Conservation (phyloP, 768 basidiomycete species). For the Butyriboletus loyo region DNA sequence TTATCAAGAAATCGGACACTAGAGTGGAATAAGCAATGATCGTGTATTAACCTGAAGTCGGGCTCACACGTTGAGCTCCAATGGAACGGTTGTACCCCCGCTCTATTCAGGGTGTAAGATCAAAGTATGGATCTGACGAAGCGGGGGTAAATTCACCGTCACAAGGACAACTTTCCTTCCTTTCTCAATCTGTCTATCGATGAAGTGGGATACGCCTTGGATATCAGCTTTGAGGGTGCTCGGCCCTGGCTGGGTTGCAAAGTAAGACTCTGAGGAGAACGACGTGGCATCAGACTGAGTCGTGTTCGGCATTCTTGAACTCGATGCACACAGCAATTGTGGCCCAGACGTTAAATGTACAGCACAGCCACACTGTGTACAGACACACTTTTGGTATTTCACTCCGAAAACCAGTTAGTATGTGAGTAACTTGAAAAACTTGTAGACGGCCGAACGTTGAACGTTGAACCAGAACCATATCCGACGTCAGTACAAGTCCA, state of each 20-base stretch:
- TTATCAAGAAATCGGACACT: conserved; percentile 99
- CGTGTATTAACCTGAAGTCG: conserved; percentile 1
- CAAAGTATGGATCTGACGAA: conserved; percentile 1
- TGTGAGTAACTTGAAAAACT: too few relatives aligned
- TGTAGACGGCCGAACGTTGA: too few relatives aligned
- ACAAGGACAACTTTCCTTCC: conserved; percentile 86
- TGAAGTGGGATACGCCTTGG: conserved; percentile 61
- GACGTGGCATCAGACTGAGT: conserved; percentile 14
- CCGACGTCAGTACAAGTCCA: too few relatives aligned
- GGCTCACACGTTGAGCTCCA: conserved; percentile 98
- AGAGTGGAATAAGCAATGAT: conserved; percentile 19
- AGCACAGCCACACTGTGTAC: conserved; percentile 23
- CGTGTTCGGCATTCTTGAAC: conserved; percentile 16
- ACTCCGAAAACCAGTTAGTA: too few relatives aligned
- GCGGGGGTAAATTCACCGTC: conserved; percentile 60
- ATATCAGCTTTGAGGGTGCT: conserved; percentile 67
- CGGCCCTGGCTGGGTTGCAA: conserved; percentile 82
- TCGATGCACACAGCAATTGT: not conserved
- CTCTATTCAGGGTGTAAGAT: conserved; percentile 53
- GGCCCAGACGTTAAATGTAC: not conserved
- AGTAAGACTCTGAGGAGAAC: conserved; percentile 90
- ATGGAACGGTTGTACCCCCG: conserved; percentile 95
- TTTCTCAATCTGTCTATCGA: conserved; percentile 58
- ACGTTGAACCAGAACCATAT: too few relatives aligned
- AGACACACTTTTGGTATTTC: too few relatives aligned